These are phyloP conservation scores for Aureobasidium sp. DNA, from an alignment of 2,329 filamentous ascomycete genomes.

Conservation along the genomic window DNA sequence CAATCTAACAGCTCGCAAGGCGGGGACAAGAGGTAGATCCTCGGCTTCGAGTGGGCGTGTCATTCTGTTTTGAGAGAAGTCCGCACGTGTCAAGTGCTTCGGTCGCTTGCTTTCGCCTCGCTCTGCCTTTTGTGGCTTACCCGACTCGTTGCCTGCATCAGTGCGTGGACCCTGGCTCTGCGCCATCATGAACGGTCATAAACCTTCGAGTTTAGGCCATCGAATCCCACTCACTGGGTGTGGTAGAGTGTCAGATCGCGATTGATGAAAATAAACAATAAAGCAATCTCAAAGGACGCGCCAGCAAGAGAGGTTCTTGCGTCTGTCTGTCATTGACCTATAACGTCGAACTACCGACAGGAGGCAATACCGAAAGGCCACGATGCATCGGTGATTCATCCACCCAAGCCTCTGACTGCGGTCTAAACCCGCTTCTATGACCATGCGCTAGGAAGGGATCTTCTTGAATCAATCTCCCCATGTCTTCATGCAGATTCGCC, in stretches of 20 bases:
- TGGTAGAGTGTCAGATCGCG: neutral
- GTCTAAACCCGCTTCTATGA: neutral
- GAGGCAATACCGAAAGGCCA: neutral
- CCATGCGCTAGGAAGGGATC: neutral
- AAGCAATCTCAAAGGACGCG: neutral
- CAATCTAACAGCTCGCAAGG: neutral
- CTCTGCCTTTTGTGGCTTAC: constrained; percentile 2
- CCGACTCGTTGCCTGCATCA: neutral
- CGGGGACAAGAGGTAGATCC: neutral
- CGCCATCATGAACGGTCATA: constrained; percentile 1
- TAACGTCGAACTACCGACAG: neutral
- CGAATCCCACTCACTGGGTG: neutral
- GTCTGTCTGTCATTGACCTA: neutral
- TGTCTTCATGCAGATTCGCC: neutral
- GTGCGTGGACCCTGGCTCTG: constrained; percentile 8
- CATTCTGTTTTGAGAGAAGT: constrained; percentile 7
- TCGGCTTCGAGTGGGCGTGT: neutral
- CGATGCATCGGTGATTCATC: constrained; percentile 10
- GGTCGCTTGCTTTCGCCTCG: constrained; percentile 8
- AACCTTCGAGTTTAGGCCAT: constrained; percentile 3
- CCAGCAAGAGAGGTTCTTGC: neutral
- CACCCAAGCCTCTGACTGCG: neutral
- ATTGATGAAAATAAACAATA: neutral
- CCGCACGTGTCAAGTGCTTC: neutral
- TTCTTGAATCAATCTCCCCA: neutral